Base-by-base conservation (phyloP, 352 stramenopile genomes). In the Globisporangium viniferum region DNA sequence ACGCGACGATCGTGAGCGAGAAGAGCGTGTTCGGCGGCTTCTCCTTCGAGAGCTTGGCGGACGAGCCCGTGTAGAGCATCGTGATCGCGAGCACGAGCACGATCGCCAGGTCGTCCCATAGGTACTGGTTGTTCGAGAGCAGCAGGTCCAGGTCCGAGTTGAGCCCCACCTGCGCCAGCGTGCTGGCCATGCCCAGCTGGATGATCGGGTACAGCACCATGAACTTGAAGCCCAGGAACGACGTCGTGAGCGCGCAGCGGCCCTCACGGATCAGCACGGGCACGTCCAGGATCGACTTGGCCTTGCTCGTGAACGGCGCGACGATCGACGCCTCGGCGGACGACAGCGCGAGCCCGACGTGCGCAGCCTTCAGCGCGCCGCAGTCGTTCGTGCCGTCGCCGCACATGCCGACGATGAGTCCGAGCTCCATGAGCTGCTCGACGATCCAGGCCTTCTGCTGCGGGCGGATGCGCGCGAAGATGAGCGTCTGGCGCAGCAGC, bases 351-450 rank as follows among this genome's bases (percentile, higher is more conserved):
- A 98, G 66, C 0, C 92, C 92, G 12, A 95, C 85, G 69, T 98
- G 92, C 1, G 92, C 92, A 14, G 82, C 77, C 61, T 95, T 95
- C 2, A 97, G 67, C 15, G 90, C 90, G 44, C 91, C 91, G 15
- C 98, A 88, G 75, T 99, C 97, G 75, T 99, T 99, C 8, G 88
- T 97, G 41, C 96, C 96, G 71, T 99, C 95, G 24, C 96, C 96
- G 66, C 95, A 98, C 94, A 98, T 98, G 10, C 83, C 79, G 0
- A 84, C 77, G 12, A 82, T 69, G 10, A 71, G 63, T 0, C 78
- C 80, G 0, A 67, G 35, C 2, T 76, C 74, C 69, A 92, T 90
- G 20, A 90, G 70, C 14, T 68, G 70, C 48, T 90, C 71, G 15
- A 94, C 72, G 58, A 89, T 83, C 76, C 75, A 85, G 3, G 74